Base-by-base conservation (phyloP, 129 eudicot species). In the Gnaphalium uliginosum region DNA sequence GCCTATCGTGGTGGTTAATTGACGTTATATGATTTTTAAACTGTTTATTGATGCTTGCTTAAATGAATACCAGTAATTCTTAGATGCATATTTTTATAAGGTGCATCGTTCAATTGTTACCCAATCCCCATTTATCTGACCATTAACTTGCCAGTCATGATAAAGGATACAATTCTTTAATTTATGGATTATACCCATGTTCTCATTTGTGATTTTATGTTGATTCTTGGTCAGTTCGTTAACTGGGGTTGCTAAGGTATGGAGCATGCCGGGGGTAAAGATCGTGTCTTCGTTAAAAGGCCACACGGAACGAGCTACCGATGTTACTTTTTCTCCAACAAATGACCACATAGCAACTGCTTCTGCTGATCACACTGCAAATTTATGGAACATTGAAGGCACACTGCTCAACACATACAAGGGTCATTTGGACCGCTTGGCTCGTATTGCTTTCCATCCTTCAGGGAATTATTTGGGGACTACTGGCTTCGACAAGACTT, bases 401-500 rank as follows among this genome's bases (percentile, higher is more conserved):
- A 58, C 86, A 51, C 84, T 81, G 57, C 64, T 89, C 19, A 85
- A 69, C 71, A 89, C 93, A 69, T 94, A 84, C 83, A 88, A 87
- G 82, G 98, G 98, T 7, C 97, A 94, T 83, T 79, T 94, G 83
- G 96, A 91, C 43, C 97, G 99, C 25, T 92, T 94, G 71, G 97
- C 96, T 43, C 92, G 99, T 57, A 86, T 91, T 85, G 96, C 92
- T 33, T 94, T 89, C 77, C 99, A 94, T 80, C 99, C 99, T 48
- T 89, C 93, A 24, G 99, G 99, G 66, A 94, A 79, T 75, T 94
- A 85, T 85, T 58, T 94, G 79, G 99, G 99, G 19, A 94, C 99
- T 37, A 69, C 97, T 33, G 87, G 99, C 79, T 94, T 86, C 74
- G 98, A 94, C 82, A 89, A 94, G 84, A 94, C 99, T 8, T 91